Conservation (phyloP, 257 asterid species). For the Anisodus tanguticus region DNA sequence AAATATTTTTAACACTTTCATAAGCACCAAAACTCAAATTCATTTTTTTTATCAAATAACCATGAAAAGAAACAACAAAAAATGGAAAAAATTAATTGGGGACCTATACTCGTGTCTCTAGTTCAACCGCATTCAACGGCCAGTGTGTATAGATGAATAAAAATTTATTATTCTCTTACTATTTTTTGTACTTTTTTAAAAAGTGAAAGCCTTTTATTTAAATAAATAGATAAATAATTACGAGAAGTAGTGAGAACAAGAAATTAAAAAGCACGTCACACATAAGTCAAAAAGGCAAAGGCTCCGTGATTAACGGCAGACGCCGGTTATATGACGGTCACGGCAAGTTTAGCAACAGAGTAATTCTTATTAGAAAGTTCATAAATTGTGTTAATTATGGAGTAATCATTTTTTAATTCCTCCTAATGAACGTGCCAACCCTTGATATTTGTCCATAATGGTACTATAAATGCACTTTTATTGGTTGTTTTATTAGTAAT, state of each 20-base stretch:
- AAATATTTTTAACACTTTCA: not conserved
- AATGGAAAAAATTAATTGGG: not conserved
- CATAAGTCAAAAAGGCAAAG: conserved; percentile 47
- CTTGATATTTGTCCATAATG: not conserved
- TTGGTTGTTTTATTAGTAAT: not conserved
- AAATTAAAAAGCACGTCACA: conserved; percentile 36
- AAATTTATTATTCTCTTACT: not conserved
- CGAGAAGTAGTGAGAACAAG: conserved; percentile 4
- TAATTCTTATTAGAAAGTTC: not conserved
- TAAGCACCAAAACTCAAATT: not conserved
- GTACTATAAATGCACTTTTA: not conserved
- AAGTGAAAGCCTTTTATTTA: not conserved
- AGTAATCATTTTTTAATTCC: not conserved
- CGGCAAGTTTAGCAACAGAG: conserved; percentile 33
- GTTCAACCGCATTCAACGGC: conserved; percentile 27
- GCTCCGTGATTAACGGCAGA: conserved; percentile 58
- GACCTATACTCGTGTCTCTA: conserved; percentile 15
- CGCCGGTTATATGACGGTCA: conserved; percentile 61
- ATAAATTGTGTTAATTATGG: not conserved
- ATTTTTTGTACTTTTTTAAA: not conserved
- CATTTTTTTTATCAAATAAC: not conserved
- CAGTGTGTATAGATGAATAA: not conserved
- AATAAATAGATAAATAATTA: not conserved
- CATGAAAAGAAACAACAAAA: not conserved
- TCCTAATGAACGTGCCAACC: not conserved